Evolutionary conservation across 345 rosid genomes (phyloP).

Genomic region (Heritiera littoralis): DNA sequence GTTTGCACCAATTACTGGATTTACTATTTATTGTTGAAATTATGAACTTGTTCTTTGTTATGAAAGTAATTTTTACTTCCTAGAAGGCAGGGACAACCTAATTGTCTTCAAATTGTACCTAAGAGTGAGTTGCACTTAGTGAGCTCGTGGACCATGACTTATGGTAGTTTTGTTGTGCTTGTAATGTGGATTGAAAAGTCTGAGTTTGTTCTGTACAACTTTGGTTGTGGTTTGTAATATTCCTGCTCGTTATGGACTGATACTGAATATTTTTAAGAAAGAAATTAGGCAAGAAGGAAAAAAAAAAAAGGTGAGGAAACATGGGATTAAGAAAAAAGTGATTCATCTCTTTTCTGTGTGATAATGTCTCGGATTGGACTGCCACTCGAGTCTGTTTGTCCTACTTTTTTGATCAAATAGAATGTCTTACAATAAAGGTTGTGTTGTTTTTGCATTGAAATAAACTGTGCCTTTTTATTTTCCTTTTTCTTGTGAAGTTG

Average conservation of each 20-base stretch:
- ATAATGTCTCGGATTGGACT: not conserved
- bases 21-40: constrained; percentile 5
- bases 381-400: not conserved
- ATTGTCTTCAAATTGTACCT: constrained; percentile 8
- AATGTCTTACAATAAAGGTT: not conserved
- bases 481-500: constrained; percentile 6
- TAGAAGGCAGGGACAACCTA: not conserved
- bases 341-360: not conserved
- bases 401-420: not conserved
- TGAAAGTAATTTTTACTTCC: not conserved
- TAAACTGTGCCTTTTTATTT: not conserved
- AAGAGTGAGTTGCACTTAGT: not conserved
- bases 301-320: not conserved
- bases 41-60: not conserved
- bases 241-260: not conserved
- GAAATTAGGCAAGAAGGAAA: not conserved
- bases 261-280: not conserved
- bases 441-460: not conserved
- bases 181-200: not conserved
- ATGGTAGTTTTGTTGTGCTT: not conserved
- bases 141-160: not conserved
- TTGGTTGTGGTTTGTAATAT: constrained; percentile 3
- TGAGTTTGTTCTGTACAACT: not conserved
- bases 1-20: not conserved
- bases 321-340: not conserved